A percentile compares a stretch with the other conserved stretches of the same genome.
Conservation (phyloP, 495 filamentous ascomycete species). For the Copromyces sp. region DNA sequence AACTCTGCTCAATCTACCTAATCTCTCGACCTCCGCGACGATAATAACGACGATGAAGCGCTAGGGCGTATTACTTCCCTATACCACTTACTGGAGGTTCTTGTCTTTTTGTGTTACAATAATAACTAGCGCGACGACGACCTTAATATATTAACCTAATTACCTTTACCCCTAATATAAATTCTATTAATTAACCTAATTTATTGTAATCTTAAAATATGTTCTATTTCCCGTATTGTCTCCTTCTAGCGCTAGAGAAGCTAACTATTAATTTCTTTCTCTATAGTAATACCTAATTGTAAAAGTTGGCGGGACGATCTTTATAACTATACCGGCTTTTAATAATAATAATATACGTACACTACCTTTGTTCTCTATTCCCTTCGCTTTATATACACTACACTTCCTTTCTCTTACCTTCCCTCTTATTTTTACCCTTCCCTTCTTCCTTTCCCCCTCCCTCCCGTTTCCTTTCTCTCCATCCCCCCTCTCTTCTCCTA, state of each 20-base stretch:
- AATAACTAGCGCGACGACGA: neutral
- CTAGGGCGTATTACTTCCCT: neutral
- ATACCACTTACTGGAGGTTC: neutral
- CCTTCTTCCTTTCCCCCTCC: neutral
- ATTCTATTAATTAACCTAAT: neutral
- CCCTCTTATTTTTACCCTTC: neutral
- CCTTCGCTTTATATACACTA: no score
- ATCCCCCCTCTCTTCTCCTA: neutral
- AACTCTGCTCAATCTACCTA: neutral
- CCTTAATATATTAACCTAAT: neutral
- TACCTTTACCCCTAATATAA: neutral
- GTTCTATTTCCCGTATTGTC: neutral
- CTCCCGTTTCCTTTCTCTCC: neutral
- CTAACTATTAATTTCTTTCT: neutral
- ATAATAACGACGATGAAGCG: conserved; percentile 2
- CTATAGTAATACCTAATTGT: neutral
- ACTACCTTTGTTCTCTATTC: neutral
- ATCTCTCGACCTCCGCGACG: neutral
- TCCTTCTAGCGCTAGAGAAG: neutral
- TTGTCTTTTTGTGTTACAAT: no score
- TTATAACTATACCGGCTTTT: neutral
- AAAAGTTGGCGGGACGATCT: neutral
- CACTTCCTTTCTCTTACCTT: no score
- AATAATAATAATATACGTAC: neutral
- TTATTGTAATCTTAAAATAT: neutral